Percentiles rank a stretch among this genome's conserved stretches.
phyloP scores from a whole-genome alignment of 495 filamentous ascomycete genomes.

The Aspergillus cavernicola region DNA sequence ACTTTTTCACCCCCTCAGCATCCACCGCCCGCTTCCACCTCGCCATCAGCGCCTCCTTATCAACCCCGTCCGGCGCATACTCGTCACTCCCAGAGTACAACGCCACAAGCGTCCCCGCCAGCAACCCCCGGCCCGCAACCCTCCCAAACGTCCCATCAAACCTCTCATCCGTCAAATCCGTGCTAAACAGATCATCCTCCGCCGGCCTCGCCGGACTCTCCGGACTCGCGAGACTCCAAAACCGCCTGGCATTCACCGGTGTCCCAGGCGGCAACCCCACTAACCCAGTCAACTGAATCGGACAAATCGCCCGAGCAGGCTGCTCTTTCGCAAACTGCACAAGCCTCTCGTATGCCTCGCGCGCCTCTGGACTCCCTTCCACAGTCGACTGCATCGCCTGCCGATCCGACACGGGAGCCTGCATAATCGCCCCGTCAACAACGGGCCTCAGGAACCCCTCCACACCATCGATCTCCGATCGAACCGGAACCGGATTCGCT shows the following conservation, averaged over 20 bases:
- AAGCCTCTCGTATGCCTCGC: slow-evolving; percentile 45
- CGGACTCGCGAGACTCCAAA: slow-evolving; percentile 60
- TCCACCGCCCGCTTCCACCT: slow-evolving; percentile 64
- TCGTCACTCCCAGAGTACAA: slow-evolving; percentile 73
- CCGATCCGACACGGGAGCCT: slow-evolving; percentile 77
- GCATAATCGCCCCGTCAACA: slow-evolving; percentile 78
- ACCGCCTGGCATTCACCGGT: slow-evolving; percentile 54
- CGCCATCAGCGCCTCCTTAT: slow-evolving; percentile 60
- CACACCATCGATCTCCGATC: slow-evolving; percentile 24
- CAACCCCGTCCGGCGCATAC: slow-evolving; percentile 57
- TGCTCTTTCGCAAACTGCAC: slow-evolving; percentile 47
- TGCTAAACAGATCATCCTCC: slow-evolving; percentile 87
- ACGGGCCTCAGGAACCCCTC: slow-evolving; percentile 29
- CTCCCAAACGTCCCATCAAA: slow-evolving; percentile 62
- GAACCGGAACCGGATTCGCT: slow-evolving; percentile 28
- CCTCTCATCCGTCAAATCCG: slow-evolving; percentile 61
- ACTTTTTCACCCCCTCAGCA: slow-evolving; percentile 38
- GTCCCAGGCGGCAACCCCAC: slow-evolving; percentile 49
- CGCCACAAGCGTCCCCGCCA: slow-evolving; percentile 46
- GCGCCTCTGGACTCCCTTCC: slow-evolving; percentile 23
- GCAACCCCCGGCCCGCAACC: slow-evolving; percentile 48
- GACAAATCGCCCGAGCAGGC: slow-evolving; percentile 51
- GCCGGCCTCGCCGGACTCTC: slow-evolving; percentile 52
- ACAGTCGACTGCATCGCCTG: slow-evolving; percentile 51
- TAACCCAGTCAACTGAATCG: slow-evolving; percentile 41